Conservation (phyloP, 805 yeast genomes). For the Kockiozyma suomiensis region DNA sequence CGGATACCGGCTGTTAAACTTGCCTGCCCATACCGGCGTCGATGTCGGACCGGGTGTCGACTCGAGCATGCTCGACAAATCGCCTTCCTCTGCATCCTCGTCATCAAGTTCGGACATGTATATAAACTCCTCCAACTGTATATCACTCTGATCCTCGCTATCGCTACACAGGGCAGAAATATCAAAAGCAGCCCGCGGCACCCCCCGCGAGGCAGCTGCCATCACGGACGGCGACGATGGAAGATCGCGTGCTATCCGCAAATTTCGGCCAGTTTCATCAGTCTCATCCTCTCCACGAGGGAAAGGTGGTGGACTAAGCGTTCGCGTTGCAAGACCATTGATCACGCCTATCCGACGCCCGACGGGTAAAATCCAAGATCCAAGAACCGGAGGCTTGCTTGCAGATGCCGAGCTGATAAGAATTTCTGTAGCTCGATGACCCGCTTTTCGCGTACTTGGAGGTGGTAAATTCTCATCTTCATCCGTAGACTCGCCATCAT, state of each 20-base stretch:
- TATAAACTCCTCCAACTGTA: conserved; percentile 75
- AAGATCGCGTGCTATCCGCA: conserved; percentile 1
- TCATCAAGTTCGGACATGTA: conserved; percentile 88
- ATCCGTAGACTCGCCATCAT: conserved; percentile 89
- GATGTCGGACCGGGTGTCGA: conserved; percentile 36
- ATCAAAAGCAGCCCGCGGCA: conserved; percentile 2
- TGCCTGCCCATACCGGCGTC: conserved; percentile 44
- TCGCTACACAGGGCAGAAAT: conserved; percentile 38
- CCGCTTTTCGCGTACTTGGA: conserved; percentile 61
- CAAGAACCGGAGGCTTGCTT: conserved; percentile 89
- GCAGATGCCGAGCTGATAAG: conserved; percentile 76
- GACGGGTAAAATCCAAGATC: conserved; percentile 80
- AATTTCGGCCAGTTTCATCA: conserved; percentile 1
- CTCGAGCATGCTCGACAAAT: conserved; percentile 26
- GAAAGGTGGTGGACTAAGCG: conserved; percentile 57
- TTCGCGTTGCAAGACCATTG: conserved; percentile 89
- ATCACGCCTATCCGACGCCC: conserved; percentile 89
- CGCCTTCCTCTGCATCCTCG: conserved; percentile 50
- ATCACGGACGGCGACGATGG: conserved; percentile 21
- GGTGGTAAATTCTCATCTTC: conserved; percentile 85
- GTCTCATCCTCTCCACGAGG: conserved; percentile 21
- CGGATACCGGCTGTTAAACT: conserved; percentile 61
- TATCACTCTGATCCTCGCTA: conserved; percentile 46
- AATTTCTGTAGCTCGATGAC: conserved; percentile 86
- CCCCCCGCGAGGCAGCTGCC: conserved; percentile 36